Evolutionary conservation across 2,329 filamentous ascomycete species (phyloP).

Genomic region (Aspergillus calidoustus): DNA sequence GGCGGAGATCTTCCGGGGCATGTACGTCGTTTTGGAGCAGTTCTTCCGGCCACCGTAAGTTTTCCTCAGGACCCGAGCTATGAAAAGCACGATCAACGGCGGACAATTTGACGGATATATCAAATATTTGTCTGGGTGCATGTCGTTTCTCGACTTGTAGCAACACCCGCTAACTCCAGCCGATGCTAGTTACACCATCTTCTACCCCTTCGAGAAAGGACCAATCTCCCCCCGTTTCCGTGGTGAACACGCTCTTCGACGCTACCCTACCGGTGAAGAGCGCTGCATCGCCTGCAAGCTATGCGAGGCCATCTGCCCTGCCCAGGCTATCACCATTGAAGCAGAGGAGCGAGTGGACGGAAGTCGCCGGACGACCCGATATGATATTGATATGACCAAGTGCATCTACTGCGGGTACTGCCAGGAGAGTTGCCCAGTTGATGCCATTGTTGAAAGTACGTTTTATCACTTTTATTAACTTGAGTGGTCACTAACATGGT

Average conservation of each 20-base stretch:
- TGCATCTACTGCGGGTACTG: slow-evolving; percentile 99
- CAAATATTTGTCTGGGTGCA: background rate
- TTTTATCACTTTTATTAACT: slow-evolving; percentile 24
- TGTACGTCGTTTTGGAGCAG: slow-evolving; percentile 97
- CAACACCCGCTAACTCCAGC: background rate
- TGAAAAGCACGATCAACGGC: background rate
- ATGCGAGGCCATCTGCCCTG: slow-evolving; percentile 97
- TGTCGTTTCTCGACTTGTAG: background rate
- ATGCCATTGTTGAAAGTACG: slow-evolving; percentile 81
- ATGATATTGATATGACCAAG: slow-evolving; percentile 99
- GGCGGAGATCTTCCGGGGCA: slow-evolving; percentile 93
- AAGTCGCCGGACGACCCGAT: slow-evolving; percentile 90
- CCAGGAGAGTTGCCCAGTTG: slow-evolving; percentile 97
- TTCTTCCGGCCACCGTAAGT: slow-evolving; percentile 98
- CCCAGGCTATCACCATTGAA: slow-evolving; percentile 98
- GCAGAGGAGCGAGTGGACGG: slow-evolving; percentile 97
- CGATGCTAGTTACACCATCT: slow-evolving; percentile 85
- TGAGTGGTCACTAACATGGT: slow-evolving; percentile 21
- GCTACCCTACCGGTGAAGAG: slow-evolving; percentile 97
- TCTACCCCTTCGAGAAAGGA: slow-evolving; percentile 98
- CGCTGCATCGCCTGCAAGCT: slow-evolving; percentile 99
- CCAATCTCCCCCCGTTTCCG: slow-evolving; percentile 98
- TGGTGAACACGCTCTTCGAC: slow-evolving; percentile 93
- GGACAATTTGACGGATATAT: background rate
- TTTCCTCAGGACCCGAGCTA: slow-evolving; percentile 6